Conservation (phyloP, 1,139 yeast genomes). For the Kurtzmaniella quercitrusa region DNA sequence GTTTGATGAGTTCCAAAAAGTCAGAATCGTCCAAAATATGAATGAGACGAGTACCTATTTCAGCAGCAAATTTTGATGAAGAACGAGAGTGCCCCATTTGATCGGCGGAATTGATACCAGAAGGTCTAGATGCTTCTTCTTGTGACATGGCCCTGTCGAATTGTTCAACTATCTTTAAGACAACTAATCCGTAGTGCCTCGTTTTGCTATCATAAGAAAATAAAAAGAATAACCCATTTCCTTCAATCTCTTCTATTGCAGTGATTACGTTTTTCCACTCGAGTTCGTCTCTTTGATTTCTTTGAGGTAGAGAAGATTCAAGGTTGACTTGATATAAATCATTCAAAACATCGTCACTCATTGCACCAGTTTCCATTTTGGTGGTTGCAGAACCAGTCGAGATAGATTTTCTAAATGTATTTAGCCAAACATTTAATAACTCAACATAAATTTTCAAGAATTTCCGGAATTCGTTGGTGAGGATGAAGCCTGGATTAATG, state of each 20-base stretch:
- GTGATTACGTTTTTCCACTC: conserved; percentile 79
- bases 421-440: conserved; percentile 75
- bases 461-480: conserved; percentile 54
- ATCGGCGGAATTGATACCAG: background rate
- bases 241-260: conserved; percentile 90
- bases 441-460: conserved; percentile 72
- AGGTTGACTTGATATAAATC: conserved; percentile 42
- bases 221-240: conserved; percentile 86
- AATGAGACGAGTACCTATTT: conserved; percentile 71
- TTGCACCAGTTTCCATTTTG: conserved; percentile 18
- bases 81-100: conserved; percentile 44
- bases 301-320: conserved; percentile 11
- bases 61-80: conserved; percentile 74
- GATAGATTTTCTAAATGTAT: conserved; percentile 40
- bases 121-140: conserved; percentile 23
- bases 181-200: conserved; percentile 69
- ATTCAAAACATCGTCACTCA: conserved; percentile 39
- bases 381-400: conserved; percentile 5
- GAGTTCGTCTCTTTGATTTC: conserved; percentile 56
- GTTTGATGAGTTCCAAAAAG: conserved; percentile 58
- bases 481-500: conserved; percentile 52
- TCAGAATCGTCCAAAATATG: conserved; percentile 72
- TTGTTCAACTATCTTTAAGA: conserved; percentile 70
- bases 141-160: conserved; percentile 80
- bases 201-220: conserved; percentile 82